Evolutionary conservation across 2,329 filamentous ascomycete species (phyloP).

Genomic region (Aureobasidium sp.): DNA sequence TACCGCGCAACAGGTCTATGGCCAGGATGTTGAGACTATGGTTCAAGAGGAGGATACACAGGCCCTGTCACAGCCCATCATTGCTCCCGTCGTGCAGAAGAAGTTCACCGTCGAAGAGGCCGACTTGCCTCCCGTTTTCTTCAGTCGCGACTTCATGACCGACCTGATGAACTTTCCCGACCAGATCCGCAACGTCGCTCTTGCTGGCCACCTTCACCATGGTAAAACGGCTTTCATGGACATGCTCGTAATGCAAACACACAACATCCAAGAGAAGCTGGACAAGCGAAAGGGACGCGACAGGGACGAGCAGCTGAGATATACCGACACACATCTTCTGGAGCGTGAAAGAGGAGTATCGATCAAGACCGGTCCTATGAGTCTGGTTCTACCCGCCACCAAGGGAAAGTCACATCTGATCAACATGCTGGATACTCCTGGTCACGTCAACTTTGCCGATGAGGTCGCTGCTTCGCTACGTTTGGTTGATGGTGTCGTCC

Average conservation of each 20-base stretch:
- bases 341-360: slow-evolving; percentile 87
- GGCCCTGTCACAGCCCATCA: slow-evolving; percentile 82
- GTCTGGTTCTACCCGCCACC: slow-evolving; percentile 75
- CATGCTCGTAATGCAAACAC: slow-evolving; percentile 93
- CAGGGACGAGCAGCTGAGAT: slow-evolving; percentile 81
- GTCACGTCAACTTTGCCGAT: slow-evolving; percentile 97
- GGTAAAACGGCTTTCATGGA: slow-evolving; percentile 98
- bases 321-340: slow-evolving; percentile 84
- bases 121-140: slow-evolving; percentile 80
- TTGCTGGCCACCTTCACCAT: slow-evolving; percentile 90
- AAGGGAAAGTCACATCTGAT: slow-evolving; percentile 91
- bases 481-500: slow-evolving; percentile 80
- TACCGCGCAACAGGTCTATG: slow-evolving; percentile 93
- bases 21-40: slow-evolving; percentile 85
- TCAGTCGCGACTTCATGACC: slow-evolving; percentile 84
- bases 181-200: slow-evolving; percentile 84
- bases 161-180: slow-evolving; percentile 95
- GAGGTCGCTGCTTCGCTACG: slow-evolving; percentile 85
- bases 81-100: slow-evolving; percentile 86
- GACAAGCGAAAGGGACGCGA: slow-evolving; percentile 75
- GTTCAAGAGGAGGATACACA: slow-evolving; percentile 97
- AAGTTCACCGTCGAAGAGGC: slow-evolving; percentile 92
- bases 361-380: slow-evolving; percentile 92
- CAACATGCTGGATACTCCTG: slow-evolving; percentile 92
- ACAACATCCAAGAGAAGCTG: slow-evolving; percentile 71